phyloP scores from a whole-genome alignment of 345 rosid genomes.

The Cochlearia excelsa region DNA sequence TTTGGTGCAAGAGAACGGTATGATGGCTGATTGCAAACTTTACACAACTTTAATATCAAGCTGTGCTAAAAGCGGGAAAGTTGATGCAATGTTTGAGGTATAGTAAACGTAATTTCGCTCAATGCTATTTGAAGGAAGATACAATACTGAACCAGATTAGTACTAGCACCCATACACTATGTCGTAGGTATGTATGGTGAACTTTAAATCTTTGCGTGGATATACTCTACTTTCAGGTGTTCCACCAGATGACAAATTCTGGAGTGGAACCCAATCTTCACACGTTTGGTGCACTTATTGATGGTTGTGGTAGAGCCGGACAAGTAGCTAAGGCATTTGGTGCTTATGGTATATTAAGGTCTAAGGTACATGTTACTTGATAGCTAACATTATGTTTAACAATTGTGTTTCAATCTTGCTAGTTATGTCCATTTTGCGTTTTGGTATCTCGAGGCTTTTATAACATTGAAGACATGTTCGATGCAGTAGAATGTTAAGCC shows the following conservation, averaged over 20 bases:
- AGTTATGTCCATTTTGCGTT: slow-evolving; percentile 18
- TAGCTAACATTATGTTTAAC: slow-evolving; percentile 7
- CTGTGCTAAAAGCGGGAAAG: slow-evolving; percentile 91
- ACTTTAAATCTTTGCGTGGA: slow-evolving; percentile 9
- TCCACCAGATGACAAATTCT: slow-evolving; percentile 89
- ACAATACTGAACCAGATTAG: neutral
- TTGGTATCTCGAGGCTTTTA: slow-evolving; percentile 30
- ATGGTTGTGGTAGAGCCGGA: slow-evolving; percentile 95
- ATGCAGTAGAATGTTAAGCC: slow-evolving; percentile 97
- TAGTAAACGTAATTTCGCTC: slow-evolving; percentile 30
- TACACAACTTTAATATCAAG: slow-evolving; percentile 90
- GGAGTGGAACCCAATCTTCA: slow-evolving; percentile 90
- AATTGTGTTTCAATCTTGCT: slow-evolving; percentile 9
- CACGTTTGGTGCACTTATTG: slow-evolving; percentile 93
- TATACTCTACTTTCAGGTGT: slow-evolving; percentile 51
- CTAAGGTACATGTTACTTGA: slow-evolving; percentile 55
- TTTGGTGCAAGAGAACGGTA: slow-evolving; percentile 63
- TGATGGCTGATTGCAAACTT: slow-evolving; percentile 81
- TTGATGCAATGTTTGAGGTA: slow-evolving; percentile 96
- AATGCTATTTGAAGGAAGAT: slow-evolving; percentile 6
- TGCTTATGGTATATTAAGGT: slow-evolving; percentile 95
- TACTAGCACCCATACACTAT: too few relatives aligned
- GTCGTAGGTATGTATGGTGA: neutral
- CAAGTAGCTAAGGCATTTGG: slow-evolving; percentile 98
- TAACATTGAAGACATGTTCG: slow-evolving; percentile 48